phyloP scores from a whole-genome alignment of 306 rosid species.

The Cucurbita moschata region DNA sequence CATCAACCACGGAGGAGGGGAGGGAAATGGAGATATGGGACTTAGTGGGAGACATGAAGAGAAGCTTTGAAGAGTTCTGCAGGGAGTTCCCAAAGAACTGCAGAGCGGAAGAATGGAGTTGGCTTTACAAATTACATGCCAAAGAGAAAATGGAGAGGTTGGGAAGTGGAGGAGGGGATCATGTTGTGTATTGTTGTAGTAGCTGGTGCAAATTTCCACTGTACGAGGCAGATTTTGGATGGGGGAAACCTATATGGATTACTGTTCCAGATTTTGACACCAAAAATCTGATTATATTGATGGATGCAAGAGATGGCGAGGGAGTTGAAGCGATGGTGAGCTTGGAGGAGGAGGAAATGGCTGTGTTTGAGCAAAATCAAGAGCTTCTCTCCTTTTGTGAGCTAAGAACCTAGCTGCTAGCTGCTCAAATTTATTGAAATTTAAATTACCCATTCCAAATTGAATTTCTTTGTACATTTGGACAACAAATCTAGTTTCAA shows the following conservation, averaged over 20 bases:
- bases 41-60: conserved; percentile 10
- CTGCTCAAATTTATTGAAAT: too few species aligned
- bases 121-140: neutral
- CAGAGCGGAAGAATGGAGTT: neutral
- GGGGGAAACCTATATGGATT: conserved; percentile 19
- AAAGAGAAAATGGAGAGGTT: neutral
- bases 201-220: conserved; percentile 16
- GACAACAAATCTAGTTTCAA: too few species aligned
- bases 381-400: neutral
- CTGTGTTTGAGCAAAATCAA: neutral
- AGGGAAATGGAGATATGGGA: conserved; percentile 1
- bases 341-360: conserved; percentile 8
- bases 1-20: neutral
- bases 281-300: neutral
- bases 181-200: neutral
- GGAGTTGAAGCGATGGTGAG: conserved; percentile 12
- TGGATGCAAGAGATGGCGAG: conserved; percentile 9
- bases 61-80: conserved; percentile 1
- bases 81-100: neutral
- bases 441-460: too few species aligned
- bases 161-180: neutral
- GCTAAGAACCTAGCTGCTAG: neutral
- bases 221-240: conserved; percentile 18
- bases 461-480: too few species aligned
- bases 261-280: neutral